Conservation (phyloP, 495 filamentous ascomycete species). For the Chaetomium tenue region DNA sequence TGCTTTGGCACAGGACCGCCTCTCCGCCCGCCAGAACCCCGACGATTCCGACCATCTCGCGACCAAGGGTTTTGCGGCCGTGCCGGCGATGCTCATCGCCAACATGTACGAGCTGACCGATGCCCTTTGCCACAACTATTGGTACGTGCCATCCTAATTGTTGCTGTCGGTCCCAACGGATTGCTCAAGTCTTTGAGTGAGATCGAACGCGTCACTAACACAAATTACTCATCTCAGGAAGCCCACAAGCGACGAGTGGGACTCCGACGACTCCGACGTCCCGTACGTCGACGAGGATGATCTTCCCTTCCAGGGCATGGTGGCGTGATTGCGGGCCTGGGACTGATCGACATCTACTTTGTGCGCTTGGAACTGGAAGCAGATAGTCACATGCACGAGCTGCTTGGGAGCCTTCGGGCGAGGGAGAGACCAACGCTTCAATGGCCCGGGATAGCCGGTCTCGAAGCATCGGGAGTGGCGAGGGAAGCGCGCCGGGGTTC, state of each 20-base stretch:
- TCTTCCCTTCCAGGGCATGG: background rate
- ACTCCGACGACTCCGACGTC: constrained; percentile 11
- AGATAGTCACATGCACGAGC: no score
- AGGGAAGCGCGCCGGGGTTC: background rate
- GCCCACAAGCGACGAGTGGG: constrained; percentile 7
- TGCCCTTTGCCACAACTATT: constrained; percentile 15
- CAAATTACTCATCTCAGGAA: background rate
- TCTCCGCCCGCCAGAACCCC: background rate
- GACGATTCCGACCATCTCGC: background rate
- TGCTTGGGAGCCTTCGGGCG: background rate
- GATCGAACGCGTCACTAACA: background rate
- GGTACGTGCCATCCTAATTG: background rate
- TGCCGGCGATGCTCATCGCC: constrained; percentile 9
- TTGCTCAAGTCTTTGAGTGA: background rate
- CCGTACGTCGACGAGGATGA: constrained; percentile 3
- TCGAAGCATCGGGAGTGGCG: no score
- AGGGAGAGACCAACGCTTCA: background rate
- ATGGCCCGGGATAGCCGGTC: no score
- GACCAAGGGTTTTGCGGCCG: background rate
- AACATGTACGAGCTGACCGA: constrained; percentile 21
- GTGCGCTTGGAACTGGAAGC: background rate
- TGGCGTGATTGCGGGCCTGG: background rate
- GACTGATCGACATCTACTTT: background rate
- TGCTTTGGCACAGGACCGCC: constrained; percentile 1
- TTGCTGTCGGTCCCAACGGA: background rate